Conservation (phyloP, 257 asterid genomes). For the Parsonsia alboflavescens region DNA sequence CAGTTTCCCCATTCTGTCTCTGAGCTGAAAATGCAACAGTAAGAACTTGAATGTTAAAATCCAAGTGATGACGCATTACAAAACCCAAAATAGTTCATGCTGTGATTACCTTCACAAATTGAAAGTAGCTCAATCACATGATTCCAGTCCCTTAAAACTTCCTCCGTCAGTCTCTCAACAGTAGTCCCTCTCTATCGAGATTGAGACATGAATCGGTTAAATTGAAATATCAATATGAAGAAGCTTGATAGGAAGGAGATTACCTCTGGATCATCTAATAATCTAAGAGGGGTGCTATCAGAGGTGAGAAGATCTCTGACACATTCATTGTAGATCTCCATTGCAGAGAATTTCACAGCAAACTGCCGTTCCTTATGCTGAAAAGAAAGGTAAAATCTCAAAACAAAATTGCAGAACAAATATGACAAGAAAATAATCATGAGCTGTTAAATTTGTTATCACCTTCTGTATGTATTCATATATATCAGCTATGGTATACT, state of each 20-base stretch:
- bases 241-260: conserved; percentile 9
- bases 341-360: conserved; percentile 74
- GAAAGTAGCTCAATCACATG: conserved; percentile 75
- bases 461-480: conserved; percentile 77
- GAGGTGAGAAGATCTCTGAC: conserved; percentile 81
- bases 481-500: conserved; percentile 81
- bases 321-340: conserved; percentile 95
- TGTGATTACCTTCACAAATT: conserved; percentile 67
- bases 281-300: conserved; percentile 69
- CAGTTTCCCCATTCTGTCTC: conserved; percentile 91
- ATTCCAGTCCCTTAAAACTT: conserved; percentile 68
- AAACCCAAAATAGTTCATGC: not conserved
- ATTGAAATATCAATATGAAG: conserved; percentile 2
- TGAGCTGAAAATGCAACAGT: conserved; percentile 54
- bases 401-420: conserved; percentile 3
- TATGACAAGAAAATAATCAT: not conserved
- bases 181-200: conserved; percentile 70
- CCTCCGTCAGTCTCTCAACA: conserved; percentile 91
- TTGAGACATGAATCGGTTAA: not conserved
- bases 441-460: not conserved
- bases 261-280: conserved; percentile 96
- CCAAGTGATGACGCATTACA: not conserved
- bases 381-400: conserved; percentile 16
- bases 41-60: not conserved
- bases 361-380: conserved; percentile 81